Percentiles rank a stretch among this genome's conserved stretches.
phyloP scores from a whole-genome alignment of 192 early-diverging fungal species.

The Linnemannia hyalina region DNA sequence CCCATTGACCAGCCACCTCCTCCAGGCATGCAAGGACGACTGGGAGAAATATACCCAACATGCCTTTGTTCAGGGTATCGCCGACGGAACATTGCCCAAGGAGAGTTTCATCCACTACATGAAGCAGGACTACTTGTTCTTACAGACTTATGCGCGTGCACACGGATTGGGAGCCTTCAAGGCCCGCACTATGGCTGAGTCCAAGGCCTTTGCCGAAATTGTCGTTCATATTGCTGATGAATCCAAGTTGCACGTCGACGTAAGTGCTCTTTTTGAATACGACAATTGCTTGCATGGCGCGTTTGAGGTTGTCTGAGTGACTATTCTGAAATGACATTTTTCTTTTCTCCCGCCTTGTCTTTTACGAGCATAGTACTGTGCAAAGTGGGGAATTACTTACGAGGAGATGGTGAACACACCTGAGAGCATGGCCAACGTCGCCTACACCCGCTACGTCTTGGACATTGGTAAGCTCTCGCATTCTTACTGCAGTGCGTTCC shows the following conservation, averaged over 20 bases:
- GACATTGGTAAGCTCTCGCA: conserved; percentile 68
- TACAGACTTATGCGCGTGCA: conserved; percentile 83
- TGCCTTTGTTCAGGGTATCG: conserved; percentile 81
- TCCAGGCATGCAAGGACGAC: conserved; percentile 53
- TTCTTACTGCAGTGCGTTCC: background rate
- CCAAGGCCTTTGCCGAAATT: conserved; percentile 71
- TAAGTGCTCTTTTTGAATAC: conserved; percentile 33
- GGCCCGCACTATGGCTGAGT: conserved; percentile 66
- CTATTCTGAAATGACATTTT: background rate
- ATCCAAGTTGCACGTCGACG: conserved; percentile 74
- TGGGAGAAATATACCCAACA: conserved; percentile 82
- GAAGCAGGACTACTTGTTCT: conserved; percentile 87
- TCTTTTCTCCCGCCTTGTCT: background rate
- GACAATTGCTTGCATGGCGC: no score
- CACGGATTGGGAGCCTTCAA: conserved; percentile 85
- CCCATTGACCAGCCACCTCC: conserved; percentile 61
- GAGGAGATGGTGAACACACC: conserved; percentile 75
- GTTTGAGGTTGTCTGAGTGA: background rate
- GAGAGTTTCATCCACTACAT: conserved; percentile 83
- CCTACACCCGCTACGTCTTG: conserved; percentile 88
- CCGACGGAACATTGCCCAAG: conserved; percentile 77
- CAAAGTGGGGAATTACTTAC: conserved; percentile 77
- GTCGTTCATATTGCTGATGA: conserved; percentile 77
- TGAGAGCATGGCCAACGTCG: conserved; percentile 82
- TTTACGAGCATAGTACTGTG: conserved; percentile 67